phyloP scores from a whole-genome alignment of 495 filamentous ascomycete genomes.

The Chaetomidium leptoderma region DNA sequence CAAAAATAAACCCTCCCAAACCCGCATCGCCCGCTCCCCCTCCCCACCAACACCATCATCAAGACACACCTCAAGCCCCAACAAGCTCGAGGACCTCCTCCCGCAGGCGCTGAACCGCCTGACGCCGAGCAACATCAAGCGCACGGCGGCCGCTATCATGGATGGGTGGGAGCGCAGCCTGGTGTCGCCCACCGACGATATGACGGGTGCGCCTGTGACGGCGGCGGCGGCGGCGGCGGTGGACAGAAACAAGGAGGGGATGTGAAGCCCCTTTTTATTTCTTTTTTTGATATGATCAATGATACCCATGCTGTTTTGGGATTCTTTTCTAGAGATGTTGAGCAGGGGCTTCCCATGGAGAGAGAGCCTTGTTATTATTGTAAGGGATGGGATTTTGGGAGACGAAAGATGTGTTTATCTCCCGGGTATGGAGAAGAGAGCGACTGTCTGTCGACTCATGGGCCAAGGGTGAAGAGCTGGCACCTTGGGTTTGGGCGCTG shows the following conservation, averaged over 20 bases:
- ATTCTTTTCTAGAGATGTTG: no score
- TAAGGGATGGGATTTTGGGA: no score
- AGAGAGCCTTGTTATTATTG: no score
- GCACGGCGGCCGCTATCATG: conserved; percentile 68
- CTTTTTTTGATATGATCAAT: no score
- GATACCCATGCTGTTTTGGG: no score
- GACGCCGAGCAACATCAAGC: conserved; percentile 62
- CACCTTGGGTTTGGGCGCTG: background rate
- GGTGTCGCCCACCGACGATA: no score
- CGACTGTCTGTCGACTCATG: no score
- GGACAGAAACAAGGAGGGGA: conserved; percentile 4
- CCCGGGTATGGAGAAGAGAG: no score
- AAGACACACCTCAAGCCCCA: background rate
- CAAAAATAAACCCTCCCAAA: conserved; percentile 23
- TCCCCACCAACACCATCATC: background rate
- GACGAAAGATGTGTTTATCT: no score
- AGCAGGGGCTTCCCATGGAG: no score
- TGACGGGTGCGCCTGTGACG: no score
- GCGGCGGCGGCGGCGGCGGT: background rate
- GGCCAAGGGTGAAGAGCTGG: no score
- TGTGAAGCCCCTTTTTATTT: background rate
- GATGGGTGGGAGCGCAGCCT: conserved; percentile 69
- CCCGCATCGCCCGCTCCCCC: conserved; percentile 15
- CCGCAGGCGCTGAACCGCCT: conserved; percentile 61
- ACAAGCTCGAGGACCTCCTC: conserved; percentile 55